A percentile compares a stretch with the other conserved stretches of the same genome.
phyloP scores from a whole-genome alignment of 192 early-diverging fungal genomes.

The Backusella psychrophila region DNA sequence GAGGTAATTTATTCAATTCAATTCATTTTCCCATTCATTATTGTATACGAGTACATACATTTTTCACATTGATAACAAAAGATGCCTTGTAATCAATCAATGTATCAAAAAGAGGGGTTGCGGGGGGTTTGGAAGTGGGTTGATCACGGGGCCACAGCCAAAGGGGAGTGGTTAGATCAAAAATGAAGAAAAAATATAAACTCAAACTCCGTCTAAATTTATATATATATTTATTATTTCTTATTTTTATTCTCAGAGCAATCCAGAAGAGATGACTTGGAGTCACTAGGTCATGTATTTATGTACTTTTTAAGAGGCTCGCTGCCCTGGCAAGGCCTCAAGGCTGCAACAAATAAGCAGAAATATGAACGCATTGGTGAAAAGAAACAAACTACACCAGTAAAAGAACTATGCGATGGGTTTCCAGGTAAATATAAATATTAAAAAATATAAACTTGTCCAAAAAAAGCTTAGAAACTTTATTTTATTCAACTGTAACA shows the following conservation, averaged over 20 bases:
- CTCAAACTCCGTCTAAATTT: not conserved
- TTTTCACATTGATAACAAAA: not conserved
- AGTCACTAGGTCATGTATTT: constrained; percentile 97
- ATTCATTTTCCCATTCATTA: no score
- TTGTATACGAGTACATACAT: no score
- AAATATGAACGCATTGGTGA: constrained; percentile 99
- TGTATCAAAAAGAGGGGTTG: not conserved
- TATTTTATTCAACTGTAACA: not conserved
- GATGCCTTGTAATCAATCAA: not conserved
- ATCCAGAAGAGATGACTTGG: constrained; percentile 95
- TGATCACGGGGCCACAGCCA: not conserved
- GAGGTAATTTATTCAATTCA: constrained; percentile 50
- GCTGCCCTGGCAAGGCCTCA: constrained; percentile 97
- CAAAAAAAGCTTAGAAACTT: not conserved
- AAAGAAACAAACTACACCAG: constrained; percentile 88
- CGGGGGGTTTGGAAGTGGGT: not conserved
- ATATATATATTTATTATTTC: not conserved
- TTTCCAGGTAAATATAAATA: constrained; percentile 64
- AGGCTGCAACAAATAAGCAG: constrained; percentile 97
- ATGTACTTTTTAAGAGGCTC: constrained; percentile 95
- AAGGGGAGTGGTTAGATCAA: constrained; percentile 7
- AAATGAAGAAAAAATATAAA: not conserved
- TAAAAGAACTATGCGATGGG: constrained; percentile 87
- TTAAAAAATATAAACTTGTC: not conserved
- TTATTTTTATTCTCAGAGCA: constrained; percentile 64